Evolutionary conservation across 1,284 basidiomycete genomes (phyloP), one percentile per base, ranked within the genome.

Genomic region (Puccinia triticina): DNA sequence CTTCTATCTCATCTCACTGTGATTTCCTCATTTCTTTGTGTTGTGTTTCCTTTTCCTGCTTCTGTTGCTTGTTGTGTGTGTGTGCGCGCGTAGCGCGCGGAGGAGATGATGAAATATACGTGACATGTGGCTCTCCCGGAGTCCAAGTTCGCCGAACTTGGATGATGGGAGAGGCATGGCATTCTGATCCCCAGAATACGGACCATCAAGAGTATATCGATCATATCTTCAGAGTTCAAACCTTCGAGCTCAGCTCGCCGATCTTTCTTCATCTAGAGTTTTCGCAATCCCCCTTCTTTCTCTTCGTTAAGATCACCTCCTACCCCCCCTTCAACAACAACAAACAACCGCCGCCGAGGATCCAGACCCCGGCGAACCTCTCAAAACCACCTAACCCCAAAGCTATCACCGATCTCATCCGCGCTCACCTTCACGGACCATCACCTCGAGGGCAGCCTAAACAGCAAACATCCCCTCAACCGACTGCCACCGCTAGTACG

Each of bases 401-500:
- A n/a, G 50, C 50, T 53, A 53, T 53, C 50, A 3, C 16, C 23
- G 16, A 53, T 53, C 50, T 21, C 21, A 10, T 29, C 57, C 10
- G 10, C 57, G n/a, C 57, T 59, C 23, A 59, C 29, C 26, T n/a
- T 14, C n/a, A 59, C 57, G 26, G 26, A n/a, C 26, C 57, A 59
- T n/a, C 57, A 14, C 57, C 26, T 4, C 26, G n/a, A 59, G 57
- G 57, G 57, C 57, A 26, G 57, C 26, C 57, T 59, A 29, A 59
- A n/a, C 57, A 59, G 57, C 61, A 64, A n/a, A n/a, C n/a, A 16
- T 64, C 29, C 61, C 61, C 34, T 34, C 61, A 23, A 34, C 61
- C 61, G 26, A 64, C 61, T 64, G 34, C 61, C 61, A 64, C 61
- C 26, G 61, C 32, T 64, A 37, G 14, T 32, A 64, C 61, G 32